Percentiles rank a stretch among this genome's conserved stretches.
Evolutionary conservation across 768 basidiomycete species (phyloP).

Genomic region (Coprinopsis sp.): DNA sequence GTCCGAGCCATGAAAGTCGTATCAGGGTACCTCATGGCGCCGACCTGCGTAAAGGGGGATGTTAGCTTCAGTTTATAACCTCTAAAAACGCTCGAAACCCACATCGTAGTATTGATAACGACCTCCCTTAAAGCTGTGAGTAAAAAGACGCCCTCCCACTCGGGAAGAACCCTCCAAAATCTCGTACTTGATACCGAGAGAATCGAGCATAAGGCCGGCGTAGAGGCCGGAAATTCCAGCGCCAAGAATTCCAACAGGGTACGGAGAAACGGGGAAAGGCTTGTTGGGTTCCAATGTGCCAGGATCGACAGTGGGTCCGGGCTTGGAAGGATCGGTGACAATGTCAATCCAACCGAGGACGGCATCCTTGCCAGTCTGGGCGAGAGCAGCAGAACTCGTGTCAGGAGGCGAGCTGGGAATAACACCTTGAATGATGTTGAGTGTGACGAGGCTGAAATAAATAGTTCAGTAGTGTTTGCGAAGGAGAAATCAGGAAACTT

Average conservation of each 20-base stretch:
- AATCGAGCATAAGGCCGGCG: slow-evolving; percentile 41
- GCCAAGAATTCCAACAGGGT: slow-evolving; percentile 30
- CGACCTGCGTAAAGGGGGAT: slow-evolving; percentile 25
- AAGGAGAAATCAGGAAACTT: neutral
- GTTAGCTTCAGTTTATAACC: neutral
- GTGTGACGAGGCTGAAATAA: neutral
- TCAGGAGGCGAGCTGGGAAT: neutral
- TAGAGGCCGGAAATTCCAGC: slow-evolving; percentile 35
- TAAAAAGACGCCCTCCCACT: slow-evolving; percentile 40
- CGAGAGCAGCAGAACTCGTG: neutral
- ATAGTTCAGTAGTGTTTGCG: neutral
- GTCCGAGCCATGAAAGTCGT: slow-evolving; percentile 14
- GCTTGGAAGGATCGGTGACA: neutral
- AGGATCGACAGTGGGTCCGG: neutral
- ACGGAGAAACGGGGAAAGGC: neutral
- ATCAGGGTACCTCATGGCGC: slow-evolving; percentile 34
- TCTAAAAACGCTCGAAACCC: too few relatives aligned
- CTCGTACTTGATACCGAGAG: slow-evolving; percentile 37
- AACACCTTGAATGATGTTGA: neutral
- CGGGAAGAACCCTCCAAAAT: slow-evolving; percentile 40
- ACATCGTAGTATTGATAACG: slow-evolving; percentile 35
- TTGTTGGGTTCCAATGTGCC: neutral
- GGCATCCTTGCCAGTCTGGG: neutral
- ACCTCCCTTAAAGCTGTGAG: slow-evolving; percentile 31
- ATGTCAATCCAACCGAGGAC: neutral